phyloP scores from a whole-genome alignment of 306 rosid species.

The Hippophae tibetana region DNA sequence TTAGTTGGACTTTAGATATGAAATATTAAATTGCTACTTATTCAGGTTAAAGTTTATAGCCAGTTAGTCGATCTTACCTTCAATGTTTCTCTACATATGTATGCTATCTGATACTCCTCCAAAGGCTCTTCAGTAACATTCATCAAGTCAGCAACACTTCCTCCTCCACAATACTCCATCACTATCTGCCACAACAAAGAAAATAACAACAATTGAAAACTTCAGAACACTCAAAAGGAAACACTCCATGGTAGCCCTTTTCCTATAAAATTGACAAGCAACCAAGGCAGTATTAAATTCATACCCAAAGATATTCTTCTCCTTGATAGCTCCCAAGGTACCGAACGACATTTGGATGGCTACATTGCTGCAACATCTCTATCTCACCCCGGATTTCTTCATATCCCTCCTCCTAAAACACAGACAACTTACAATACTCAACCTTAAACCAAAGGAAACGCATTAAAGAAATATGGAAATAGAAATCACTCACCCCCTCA shows the following conservation, averaged over 20 bases:
- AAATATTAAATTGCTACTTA: background rate
- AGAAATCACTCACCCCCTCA: slow-evolving; percentile 67
- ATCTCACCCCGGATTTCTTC: slow-evolving; percentile 98
- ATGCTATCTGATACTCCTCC: slow-evolving; percentile 95
- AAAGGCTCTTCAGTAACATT: slow-evolving; percentile 68
- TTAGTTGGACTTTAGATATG: background rate
- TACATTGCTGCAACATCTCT: slow-evolving; percentile 96
- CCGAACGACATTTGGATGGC: slow-evolving; percentile 96
- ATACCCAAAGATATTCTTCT: slow-evolving; percentile 98
- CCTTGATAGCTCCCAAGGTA: slow-evolving; percentile 99
- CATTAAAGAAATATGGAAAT: background rate
- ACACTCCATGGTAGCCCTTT: slow-evolving; percentile 5
- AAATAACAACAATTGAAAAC: slow-evolving; percentile 20
- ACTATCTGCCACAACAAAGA: slow-evolving; percentile 73
- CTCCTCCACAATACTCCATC: slow-evolving; percentile 99
- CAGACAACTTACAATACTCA: slow-evolving; percentile 9
- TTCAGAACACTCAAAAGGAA: slow-evolving; percentile 11
- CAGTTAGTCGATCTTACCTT: slow-evolving; percentile 42
- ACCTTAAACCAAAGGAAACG: slow-evolving; percentile 6
- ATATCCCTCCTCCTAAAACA: slow-evolving; percentile 86
- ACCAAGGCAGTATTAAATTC: slow-evolving; percentile 3
- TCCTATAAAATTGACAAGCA: background rate
- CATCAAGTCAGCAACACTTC: slow-evolving; percentile 96
- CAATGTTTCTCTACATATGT: slow-evolving; percentile 83
- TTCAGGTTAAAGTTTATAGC: background rate